Base-by-base conservation (phyloP, 495 filamentous ascomycete genomes). In the Neurospora sp. region DNA sequence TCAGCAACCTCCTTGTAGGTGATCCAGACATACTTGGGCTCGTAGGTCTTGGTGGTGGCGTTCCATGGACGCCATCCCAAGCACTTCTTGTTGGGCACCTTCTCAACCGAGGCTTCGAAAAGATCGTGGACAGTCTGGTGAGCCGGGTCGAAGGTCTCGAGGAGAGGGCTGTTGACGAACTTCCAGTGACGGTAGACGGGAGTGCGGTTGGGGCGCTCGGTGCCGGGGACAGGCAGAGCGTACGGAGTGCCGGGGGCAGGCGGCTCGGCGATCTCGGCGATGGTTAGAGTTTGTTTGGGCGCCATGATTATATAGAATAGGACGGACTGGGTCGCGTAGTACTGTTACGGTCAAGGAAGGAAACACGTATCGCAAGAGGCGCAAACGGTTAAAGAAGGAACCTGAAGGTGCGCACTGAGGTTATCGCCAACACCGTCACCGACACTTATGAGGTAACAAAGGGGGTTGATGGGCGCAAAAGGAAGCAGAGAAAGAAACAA, bases 31-130 rank as follows among this genome's bases (percentile, higher is more conserved):
- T 93, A 99, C 72, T 86, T 83, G 70, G 82, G 83, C 39, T 93
- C 94, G 78, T 86, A 98, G 3, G 87, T 88, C 82, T 94, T 92
- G 65, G 90, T 93, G 27, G 75, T 80, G 5, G 91, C 81, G 81
- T 98, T 90, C 84, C 92, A 98, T 1, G 92, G 89, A 48, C 96
- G 89, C 80, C 88, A 89, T 59, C 96, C 96, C 70, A 99, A 83
- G 82, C 93, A 97, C 75, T 79, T 87, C 76, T 81, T 89, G 81
- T 82, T 89, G 84, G 81, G 89, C 84, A 80, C 80, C 61, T 79
- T 79, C 77, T 77, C 86, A 78, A 86, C 87, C 20, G 88, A 84
- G 39, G 87, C 83, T 80, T 97, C 93, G 78, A 97, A 97, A 31
- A 93, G 84, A 40, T 97, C 92, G 84, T 97, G 91, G 53, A 89